These are phyloP conservation scores for Mucor piriformis DNA, from an alignment of 371 early-diverging fungal genomes.

Conservation along the genomic window DNA sequence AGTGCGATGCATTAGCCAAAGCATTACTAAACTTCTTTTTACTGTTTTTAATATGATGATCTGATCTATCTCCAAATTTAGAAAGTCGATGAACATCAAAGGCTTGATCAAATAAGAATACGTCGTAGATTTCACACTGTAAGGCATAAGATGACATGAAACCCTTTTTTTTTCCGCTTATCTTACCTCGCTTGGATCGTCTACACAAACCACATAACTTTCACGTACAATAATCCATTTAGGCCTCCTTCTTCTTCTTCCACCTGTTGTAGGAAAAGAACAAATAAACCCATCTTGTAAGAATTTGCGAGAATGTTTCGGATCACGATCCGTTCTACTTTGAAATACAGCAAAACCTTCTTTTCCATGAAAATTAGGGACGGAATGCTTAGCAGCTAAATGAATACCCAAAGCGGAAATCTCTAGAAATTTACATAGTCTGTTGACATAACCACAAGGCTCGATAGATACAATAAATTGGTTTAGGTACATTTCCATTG, in stretches of 20 bases:
- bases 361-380: conserved; percentile 57
- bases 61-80: conserved; percentile 19
- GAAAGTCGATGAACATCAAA: conserved; percentile 39
- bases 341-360: conserved; percentile 56
- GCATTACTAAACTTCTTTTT: conserved; percentile 31
- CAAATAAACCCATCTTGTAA: conserved; percentile 18
- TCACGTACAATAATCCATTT: conserved; percentile 68
- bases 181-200: conserved; percentile 35
- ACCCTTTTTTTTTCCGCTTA: too few species aligned
- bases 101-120: conserved; percentile 53
- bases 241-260: conserved; percentile 22
- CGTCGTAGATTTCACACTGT: conserved; percentile 49
- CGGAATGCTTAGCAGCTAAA: conserved; percentile 42
- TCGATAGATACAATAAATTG: conserved; percentile 46
- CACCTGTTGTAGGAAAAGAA: conserved; percentile 11
- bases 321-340: conserved; percentile 28
- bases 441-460: conserved; percentile 40
- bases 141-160: neutral
- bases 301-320: conserved; percentile 11
- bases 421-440: conserved; percentile 64
- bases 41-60: conserved; percentile 2
- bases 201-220: conserved; percentile 55
- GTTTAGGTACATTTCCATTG: conserved; percentile 54
- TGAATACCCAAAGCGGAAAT: conserved; percentile 52
- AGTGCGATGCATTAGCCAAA: conserved; percentile 41